Evolutionary conservation across 805 yeast genomes (phyloP), one percentile per base, ranked within the genome.

Genomic region (Hanseniaspora guilliermondii): DNA sequence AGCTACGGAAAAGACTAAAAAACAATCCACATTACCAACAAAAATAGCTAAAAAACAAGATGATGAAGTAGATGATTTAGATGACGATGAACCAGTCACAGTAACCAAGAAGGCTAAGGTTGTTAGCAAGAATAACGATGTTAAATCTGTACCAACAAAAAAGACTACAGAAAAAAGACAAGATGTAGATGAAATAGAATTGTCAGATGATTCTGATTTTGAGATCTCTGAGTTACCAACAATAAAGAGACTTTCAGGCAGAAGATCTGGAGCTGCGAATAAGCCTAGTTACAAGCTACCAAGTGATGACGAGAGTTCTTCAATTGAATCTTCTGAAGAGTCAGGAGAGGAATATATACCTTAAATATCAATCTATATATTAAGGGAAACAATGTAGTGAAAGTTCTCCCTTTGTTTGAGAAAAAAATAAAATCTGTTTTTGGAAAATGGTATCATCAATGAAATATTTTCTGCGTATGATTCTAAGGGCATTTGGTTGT

Each of bases 231-330:
- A 50, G 16, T 56, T 56, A 2, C 59, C 56, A 8, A 48, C 57
- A 5, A 38, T 55, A 2, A 60, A 53, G 53, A 56, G 60, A 38
- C 58, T 60, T 53, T 47, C 56, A 19, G 41, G 53, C 41, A 58
- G 60, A 32, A 58, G 57, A 36, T 59, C 48, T 3, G 64, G 62
- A 27, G 40, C 56, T 17, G 49, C 62, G 7, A 64, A 62, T 30
- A 47, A 62, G 14, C 63, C 68, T 0, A 68, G 65, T 37, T 64
- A 64, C 45, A 61, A 65, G 42, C 61, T 62, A 33, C 48, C 60
- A 21, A 64, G 60, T 22, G 64, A 60, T 37, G 62, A 56, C 3
- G 58, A 57, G 6, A 58, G 46, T 4, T 59, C 44, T 3, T 52
- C 57, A 16, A 65, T 62, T 25, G 62, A 24, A 9, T 60, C 63